Evolutionary conservation across 257 asterid genomes (phyloP).

Genomic region (Ligustrum vulgare): DNA sequence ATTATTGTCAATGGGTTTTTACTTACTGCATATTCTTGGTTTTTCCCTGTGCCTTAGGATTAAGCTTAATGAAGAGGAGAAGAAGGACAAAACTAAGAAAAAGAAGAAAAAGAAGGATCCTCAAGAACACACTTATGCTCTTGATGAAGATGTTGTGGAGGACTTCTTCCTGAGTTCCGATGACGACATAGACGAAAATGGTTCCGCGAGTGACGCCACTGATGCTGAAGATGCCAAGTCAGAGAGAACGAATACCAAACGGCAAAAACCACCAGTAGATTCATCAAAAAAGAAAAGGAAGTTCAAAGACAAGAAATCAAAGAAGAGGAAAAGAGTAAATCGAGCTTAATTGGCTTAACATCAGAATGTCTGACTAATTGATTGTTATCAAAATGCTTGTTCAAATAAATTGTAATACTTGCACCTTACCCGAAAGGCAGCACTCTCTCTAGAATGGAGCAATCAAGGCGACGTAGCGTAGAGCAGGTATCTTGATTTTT

Average conservation of each 20-base stretch:
- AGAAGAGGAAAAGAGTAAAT: slow-evolving; percentile 51
- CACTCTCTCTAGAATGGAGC: too few relatives aligned
- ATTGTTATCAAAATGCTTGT: too few relatives aligned
- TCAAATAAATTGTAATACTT: too few relatives aligned
- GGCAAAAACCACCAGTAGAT: slow-evolving; percentile 29
- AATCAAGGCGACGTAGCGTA: too few relatives aligned
- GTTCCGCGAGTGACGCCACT: slow-evolving; percentile 26
- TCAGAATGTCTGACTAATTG: too few relatives aligned
- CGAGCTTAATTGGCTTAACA: neutral
- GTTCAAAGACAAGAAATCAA: slow-evolving; percentile 41
- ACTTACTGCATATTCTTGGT: neutral
- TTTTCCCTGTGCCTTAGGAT: slow-evolving; percentile 30
- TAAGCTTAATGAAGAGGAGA: slow-evolving; percentile 22
- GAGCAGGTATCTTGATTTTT: too few relatives aligned
- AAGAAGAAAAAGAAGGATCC: slow-evolving; percentile 33
- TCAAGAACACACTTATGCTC: slow-evolving; percentile 36
- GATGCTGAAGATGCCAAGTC: slow-evolving; percentile 44
- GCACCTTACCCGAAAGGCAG: too few relatives aligned
- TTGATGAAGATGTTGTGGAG: slow-evolving; percentile 73
- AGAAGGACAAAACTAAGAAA: slow-evolving; percentile 41
- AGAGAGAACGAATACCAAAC: slow-evolving; percentile 29
- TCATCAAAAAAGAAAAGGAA: slow-evolving; percentile 37
- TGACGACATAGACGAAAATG: slow-evolving; percentile 41
- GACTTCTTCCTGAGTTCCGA: slow-evolving; percentile 83
- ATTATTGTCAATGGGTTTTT: neutral